Evolutionary conservation across 495 filamentous ascomycete species (phyloP).

Genomic region (Pseudevernia furfuracea): DNA sequence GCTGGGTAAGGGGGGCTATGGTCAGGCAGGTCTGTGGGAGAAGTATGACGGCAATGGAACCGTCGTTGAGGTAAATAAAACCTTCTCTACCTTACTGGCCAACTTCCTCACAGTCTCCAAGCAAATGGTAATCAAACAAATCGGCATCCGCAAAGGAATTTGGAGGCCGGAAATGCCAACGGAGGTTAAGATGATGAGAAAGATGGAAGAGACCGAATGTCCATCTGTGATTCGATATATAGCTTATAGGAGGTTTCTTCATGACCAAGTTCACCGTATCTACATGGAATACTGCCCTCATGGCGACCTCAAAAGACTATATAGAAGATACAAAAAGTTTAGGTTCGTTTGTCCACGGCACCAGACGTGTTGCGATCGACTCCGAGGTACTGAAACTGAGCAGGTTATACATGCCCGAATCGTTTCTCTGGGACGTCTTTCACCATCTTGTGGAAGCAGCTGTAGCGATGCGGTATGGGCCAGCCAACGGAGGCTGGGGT

Average conservation of each 20-base stretch:
- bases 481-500: not conserved
- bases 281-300: constrained; percentile 20
- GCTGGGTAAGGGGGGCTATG: constrained; percentile 14
- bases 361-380: not conserved
- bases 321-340: constrained; percentile 11
- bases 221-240: constrained; percentile 2
- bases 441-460: constrained; percentile 14
- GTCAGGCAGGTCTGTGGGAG: constrained; percentile 17
- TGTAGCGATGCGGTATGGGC: constrained; percentile 9
- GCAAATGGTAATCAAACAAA: constrained; percentile 22
- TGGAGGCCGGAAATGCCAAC: constrained; percentile 10
- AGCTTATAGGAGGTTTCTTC: constrained; percentile 13
- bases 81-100: not conserved
- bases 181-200: constrained; percentile 12
- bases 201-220: constrained; percentile 6
- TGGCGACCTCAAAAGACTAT: constrained; percentile 16
- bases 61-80: constrained; percentile 17
- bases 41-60: constrained; percentile 6
- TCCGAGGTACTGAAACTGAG: not conserved
- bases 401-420: constrained; percentile 17
- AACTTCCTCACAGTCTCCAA: not conserved
- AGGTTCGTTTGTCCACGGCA: not conserved
- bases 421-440: constrained; percentile 21
- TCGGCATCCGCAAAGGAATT: not conserved
- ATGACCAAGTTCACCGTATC: constrained; percentile 16